A percentile compares a stretch with the other conserved stretches of the same genome.
These are phyloP conservation scores for Fusarium kyushuense DNA, from an alignment of 2,329 filamentous ascomycete genomes.

Conservation along the genomic window DNA sequence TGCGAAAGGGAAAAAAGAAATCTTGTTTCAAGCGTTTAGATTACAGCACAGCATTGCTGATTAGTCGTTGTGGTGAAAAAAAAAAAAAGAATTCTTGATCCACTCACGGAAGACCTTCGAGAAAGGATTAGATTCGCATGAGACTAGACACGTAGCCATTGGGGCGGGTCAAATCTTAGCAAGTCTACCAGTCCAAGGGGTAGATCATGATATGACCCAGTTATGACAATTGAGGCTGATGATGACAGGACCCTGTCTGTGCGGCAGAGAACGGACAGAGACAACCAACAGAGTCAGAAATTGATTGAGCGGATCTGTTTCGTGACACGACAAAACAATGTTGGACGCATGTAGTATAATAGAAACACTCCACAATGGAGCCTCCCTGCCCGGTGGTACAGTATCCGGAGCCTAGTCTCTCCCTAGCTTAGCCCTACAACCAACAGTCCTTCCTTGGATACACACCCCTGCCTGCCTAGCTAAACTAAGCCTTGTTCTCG, in stretches of 20 bases:
- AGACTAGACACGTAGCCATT: background rate
- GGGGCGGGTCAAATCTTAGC: background rate
- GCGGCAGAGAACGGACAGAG: background rate
- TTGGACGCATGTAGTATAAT: background rate
- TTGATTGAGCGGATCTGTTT: background rate
- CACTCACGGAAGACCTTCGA: background rate
- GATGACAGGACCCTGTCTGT: slow-evolving; percentile 1
- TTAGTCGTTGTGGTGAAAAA: background rate
- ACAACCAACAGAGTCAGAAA: background rate
- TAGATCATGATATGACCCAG: background rate
- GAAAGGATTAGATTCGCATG: background rate
- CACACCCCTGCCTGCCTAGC: background rate
- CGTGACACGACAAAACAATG: background rate
- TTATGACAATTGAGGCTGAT: background rate
- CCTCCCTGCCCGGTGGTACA: background rate
- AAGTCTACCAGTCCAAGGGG: background rate
- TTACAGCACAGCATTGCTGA: background rate
- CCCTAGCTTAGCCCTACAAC: slow-evolving; percentile 1
- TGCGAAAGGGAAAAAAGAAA: background rate
- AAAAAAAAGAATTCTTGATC: background rate
- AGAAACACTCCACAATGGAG: background rate
- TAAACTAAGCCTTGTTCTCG: background rate
- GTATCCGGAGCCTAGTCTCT: background rate
- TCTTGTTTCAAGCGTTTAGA: background rate
- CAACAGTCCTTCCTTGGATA: background rate